Conservation (phyloP, 495 filamentous ascomycete genomes). For the Daldinia concentrica region DNA sequence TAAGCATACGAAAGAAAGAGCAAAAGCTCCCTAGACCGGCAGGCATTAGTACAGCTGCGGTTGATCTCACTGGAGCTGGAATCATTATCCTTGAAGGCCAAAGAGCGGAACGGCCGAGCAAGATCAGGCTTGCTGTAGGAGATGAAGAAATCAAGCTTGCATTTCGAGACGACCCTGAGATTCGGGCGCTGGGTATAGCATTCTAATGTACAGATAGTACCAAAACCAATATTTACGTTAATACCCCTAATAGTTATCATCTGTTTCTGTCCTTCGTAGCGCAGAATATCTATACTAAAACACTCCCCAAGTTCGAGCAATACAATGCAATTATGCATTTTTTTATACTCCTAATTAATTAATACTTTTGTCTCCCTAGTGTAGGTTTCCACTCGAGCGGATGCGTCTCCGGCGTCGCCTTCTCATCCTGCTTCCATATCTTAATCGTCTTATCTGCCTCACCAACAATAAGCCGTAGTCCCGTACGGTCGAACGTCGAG, state of each 20-base stretch:
- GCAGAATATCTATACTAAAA: not conserved
- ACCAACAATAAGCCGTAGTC: slow-evolving; percentile 87
- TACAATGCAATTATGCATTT: not conserved
- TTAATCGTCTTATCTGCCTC: slow-evolving; percentile 99
- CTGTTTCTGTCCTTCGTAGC: not conserved
- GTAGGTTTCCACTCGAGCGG: slow-evolving; percentile 94
- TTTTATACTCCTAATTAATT: slow-evolving; percentile 2
- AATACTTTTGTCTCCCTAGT: slow-evolving; percentile 63
- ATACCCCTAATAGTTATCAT: slow-evolving; percentile 4
- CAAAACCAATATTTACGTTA: slow-evolving; percentile 8
- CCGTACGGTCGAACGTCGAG: slow-evolving; percentile 88
- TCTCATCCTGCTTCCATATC: slow-evolving; percentile 92
- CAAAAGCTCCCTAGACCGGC: slow-evolving; percentile 57
- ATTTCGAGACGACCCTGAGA: slow-evolving; percentile 86
- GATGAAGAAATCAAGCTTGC: slow-evolving; percentile 91
- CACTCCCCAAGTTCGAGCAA: not conserved
- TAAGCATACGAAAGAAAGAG: slow-evolving; percentile 8
- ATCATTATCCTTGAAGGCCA: slow-evolving; percentile 82
- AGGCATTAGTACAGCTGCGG: slow-evolving; percentile 75
- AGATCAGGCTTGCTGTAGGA: slow-evolving; percentile 82
- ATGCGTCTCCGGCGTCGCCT: slow-evolving; percentile 89
- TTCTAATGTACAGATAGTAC: slow-evolving; percentile 43
- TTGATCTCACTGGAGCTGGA: slow-evolving; percentile 86
- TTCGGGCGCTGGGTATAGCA: slow-evolving; percentile 71
- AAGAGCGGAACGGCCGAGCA: slow-evolving; percentile 83